phyloP scores from a whole-genome alignment of 192 early-diverging fungal species.

The Coemansia sp. region DNA sequence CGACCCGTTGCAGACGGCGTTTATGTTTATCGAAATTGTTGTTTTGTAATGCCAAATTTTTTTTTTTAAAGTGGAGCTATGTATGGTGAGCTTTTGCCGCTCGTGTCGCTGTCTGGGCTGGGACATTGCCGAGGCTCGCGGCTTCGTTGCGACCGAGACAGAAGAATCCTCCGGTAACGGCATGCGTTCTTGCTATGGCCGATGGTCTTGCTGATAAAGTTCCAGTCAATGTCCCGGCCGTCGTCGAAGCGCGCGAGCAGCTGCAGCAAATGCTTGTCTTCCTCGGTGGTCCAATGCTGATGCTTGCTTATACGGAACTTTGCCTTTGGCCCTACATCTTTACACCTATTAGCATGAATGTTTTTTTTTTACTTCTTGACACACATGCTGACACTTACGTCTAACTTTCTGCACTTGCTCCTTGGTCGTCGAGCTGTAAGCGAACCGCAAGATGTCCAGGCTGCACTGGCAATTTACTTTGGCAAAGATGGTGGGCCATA shows the following conservation, averaged over 20 bases:
- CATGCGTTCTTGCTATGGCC: slow-evolving; percentile 51
- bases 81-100: background rate
- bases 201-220: slow-evolving; percentile 39
- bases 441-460: slow-evolving; percentile 34
- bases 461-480: slow-evolving; percentile 7
- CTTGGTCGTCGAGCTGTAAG: slow-evolving; percentile 22
- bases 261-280: slow-evolving; percentile 26
- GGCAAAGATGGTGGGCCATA: slow-evolving; percentile 38
- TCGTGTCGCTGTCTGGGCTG: slow-evolving; percentile 1
- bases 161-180: slow-evolving; percentile 40
- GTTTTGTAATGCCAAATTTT: slow-evolving; percentile 10
- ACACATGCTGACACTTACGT: too few relatives aligned
- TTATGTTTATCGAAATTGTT: slow-evolving; percentile 53
- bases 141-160: slow-evolving; percentile 13
- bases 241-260: slow-evolving; percentile 20
- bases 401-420: slow-evolving; percentile 11
- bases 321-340: slow-evolving; percentile 32
- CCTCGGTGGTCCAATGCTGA: slow-evolving; percentile 39
- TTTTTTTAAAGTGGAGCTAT: background rate
- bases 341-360: too few relatives aligned
- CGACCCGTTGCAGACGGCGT: slow-evolving; percentile 54
- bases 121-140: slow-evolving; percentile 2
- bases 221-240: slow-evolving; percentile 45
- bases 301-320: slow-evolving; percentile 49
- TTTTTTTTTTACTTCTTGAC: too few relatives aligned